Evolutionary conservation across 306 rosid genomes (phyloP).

Genomic region (Vigna unguiculata): DNA sequence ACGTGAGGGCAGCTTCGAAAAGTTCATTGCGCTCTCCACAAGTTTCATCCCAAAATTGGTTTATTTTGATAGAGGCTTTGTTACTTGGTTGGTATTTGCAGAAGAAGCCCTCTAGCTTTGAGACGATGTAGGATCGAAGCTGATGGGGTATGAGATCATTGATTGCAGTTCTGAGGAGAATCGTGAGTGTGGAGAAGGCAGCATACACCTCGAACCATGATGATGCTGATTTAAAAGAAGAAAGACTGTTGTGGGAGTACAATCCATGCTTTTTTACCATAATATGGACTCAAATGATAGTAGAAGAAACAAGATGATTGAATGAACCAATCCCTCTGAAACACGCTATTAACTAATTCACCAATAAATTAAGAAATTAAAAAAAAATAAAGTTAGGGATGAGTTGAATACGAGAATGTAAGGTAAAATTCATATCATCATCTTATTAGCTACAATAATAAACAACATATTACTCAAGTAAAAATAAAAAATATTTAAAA

Average conservation of each 20-base stretch:
- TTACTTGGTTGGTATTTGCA: not conserved
- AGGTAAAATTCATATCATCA: too few relatives aligned
- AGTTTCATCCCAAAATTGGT: not conserved
- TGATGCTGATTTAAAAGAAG: slow-evolving; percentile 13
- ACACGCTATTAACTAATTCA: not conserved
- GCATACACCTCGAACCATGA: slow-evolving; percentile 50
- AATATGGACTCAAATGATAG: too few relatives aligned
- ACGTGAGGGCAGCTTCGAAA: slow-evolving; percentile 33
- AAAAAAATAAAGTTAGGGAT: too few relatives aligned
- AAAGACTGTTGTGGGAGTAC: not conserved
- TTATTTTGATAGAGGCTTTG: slow-evolving; percentile 28
- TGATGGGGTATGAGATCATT: slow-evolving; percentile 30
- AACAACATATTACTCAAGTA: too few relatives aligned
- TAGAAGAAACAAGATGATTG: too few relatives aligned
- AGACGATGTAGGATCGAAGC: slow-evolving; percentile 1
- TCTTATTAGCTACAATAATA: too few relatives aligned
- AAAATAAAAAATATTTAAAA: too few relatives aligned
- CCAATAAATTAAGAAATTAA: too few relatives aligned
- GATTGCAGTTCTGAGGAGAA: slow-evolving; percentile 41
- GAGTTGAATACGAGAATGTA: too few relatives aligned
- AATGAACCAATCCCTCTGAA: not conserved
- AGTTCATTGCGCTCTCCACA: slow-evolving; percentile 17
- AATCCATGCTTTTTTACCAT: not conserved
- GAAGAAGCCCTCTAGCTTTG: slow-evolving; percentile 28
- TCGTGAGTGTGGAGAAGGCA: slow-evolving; percentile 44